Percentiles rank a stretch among this genome's conserved stretches.
phyloP scores from a whole-genome alignment of 192 early-diverging fungal species.

The Umbelopsis sp. region DNA sequence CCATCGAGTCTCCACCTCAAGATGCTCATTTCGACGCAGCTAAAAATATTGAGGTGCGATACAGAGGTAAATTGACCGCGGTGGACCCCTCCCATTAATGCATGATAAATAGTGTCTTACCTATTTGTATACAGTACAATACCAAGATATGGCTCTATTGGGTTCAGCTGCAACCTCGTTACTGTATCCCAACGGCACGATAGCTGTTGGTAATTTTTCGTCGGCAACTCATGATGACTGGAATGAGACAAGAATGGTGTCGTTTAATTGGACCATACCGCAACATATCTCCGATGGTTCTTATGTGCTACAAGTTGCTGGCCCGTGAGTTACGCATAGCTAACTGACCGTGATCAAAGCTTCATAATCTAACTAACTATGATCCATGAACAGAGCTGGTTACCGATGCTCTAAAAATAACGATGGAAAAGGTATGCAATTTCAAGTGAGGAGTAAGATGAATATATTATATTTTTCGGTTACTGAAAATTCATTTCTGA shows the following conservation, averaged over 20 bases:
- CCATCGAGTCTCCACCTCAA: not conserved
- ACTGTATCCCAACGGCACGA: not conserved
- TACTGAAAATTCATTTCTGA: not conserved
- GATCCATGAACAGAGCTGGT: not conserved
- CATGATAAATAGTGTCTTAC: not conserved
- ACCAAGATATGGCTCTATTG: constrained; percentile 12
- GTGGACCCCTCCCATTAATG: too few relatives aligned
- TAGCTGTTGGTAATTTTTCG: not conserved
- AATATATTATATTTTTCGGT: not conserved
- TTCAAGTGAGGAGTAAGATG: not conserved
- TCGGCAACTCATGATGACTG: not conserved
- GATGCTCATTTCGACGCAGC: not conserved
- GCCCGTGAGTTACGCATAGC: constrained; percentile 7
- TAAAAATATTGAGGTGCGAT: not conserved
- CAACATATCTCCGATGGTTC: constrained; percentile 14
- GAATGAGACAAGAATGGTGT: not conserved
- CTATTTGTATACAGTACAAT: not conserved
- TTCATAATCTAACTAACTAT: not conserved
- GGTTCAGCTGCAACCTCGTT: not conserved
- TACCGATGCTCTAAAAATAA: constrained; percentile 18
- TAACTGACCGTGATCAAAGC: too few relatives aligned
- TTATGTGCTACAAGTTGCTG: constrained; percentile 14
- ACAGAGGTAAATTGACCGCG: not conserved
- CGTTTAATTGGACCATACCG: constrained; percentile 5
- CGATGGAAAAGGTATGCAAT: constrained; percentile 17